Evolutionary conservation across 352 stramenopile species (phyloP).

Genomic region (Phytophthora nicotianae): DNA sequence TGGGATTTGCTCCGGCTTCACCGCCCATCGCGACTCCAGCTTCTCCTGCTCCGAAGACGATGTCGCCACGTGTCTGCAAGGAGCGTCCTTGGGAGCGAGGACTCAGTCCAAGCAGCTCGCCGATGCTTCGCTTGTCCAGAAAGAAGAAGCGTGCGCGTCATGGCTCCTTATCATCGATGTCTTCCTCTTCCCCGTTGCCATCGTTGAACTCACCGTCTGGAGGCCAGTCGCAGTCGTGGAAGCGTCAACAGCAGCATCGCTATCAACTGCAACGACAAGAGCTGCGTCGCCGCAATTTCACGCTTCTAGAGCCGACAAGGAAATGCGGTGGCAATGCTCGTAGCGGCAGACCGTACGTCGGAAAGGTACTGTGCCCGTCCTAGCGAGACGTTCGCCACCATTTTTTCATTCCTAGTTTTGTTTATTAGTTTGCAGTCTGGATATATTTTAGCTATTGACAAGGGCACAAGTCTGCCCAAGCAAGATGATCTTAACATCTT

Average conservation of each 20-base stretch:
- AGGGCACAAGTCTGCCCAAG: not conserved
- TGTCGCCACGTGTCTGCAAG: constrained; percentile 25
- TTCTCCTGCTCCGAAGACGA: constrained; percentile 13
- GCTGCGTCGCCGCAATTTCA: constrained; percentile 36
- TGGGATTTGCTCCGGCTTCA: constrained; percentile 21
- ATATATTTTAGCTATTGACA: constrained; percentile 16
- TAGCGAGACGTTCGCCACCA: constrained; percentile 11
- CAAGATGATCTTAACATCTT: constrained; percentile 3
- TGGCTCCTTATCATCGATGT: constrained; percentile 42
- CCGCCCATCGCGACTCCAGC: constrained; percentile 27
- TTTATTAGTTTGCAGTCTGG: constrained; percentile 19
- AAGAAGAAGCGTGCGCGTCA: constrained; percentile 74
- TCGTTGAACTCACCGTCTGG: constrained; percentile 33
- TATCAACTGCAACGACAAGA: constrained; percentile 41
- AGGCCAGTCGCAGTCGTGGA: constrained; percentile 35
- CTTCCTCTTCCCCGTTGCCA: constrained; percentile 27
- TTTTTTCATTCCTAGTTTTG: constrained; percentile 27
- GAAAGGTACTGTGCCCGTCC: constrained; percentile 42
- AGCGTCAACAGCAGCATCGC: constrained; percentile 39
- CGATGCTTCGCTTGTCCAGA: constrained; percentile 42
- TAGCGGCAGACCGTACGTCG: constrained; percentile 25
- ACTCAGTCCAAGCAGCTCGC: constrained; percentile 29
- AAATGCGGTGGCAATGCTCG: constrained; percentile 37
- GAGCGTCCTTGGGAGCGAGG: constrained; percentile 44
- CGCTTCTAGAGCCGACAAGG: constrained; percentile 24